Conservation (phyloP, 768 basidiomycete species). For the Rhodotorula paludigena region DNA sequence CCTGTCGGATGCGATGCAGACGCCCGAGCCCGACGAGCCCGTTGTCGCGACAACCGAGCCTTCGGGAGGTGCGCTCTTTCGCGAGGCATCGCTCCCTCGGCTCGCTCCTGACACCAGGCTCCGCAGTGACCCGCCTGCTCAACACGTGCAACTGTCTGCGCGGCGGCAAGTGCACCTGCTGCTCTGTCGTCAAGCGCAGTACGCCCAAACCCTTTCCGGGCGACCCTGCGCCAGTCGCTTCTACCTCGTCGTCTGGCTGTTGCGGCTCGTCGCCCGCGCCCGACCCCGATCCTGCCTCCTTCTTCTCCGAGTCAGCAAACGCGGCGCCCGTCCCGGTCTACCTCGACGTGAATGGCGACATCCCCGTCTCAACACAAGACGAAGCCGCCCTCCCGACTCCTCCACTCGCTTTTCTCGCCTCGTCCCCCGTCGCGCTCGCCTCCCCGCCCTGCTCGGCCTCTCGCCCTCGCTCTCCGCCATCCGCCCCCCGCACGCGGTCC, state of each 20-base stretch:
- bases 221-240: too few relatives aligned
- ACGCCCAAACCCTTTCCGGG: constrained; percentile 5
- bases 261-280: background rate
- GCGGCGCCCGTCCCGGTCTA: background rate
- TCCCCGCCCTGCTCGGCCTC: background rate
- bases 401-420: background rate
- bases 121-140: constrained; percentile 41
- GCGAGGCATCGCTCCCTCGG: background rate
- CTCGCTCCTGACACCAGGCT: background rate
- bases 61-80: constrained; percentile 16
- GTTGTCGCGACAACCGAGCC: background rate
- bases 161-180: constrained; percentile 47
- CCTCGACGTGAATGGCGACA: background rate
- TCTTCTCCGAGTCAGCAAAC: too few relatives aligned
- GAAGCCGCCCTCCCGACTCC: too few relatives aligned
- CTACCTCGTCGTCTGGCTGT: background rate
- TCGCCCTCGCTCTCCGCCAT: too few relatives aligned
- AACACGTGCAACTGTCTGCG: constrained; percentile 47
- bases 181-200: constrained; percentile 25
- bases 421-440: background rate
- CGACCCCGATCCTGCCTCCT: too few relatives aligned
- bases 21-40: background rate
- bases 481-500: background rate
- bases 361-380: too few relatives aligned
- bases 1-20: background rate